Conservation (phyloP, 495 filamentous ascomycete genomes). For the Evernia prunastri region DNA sequence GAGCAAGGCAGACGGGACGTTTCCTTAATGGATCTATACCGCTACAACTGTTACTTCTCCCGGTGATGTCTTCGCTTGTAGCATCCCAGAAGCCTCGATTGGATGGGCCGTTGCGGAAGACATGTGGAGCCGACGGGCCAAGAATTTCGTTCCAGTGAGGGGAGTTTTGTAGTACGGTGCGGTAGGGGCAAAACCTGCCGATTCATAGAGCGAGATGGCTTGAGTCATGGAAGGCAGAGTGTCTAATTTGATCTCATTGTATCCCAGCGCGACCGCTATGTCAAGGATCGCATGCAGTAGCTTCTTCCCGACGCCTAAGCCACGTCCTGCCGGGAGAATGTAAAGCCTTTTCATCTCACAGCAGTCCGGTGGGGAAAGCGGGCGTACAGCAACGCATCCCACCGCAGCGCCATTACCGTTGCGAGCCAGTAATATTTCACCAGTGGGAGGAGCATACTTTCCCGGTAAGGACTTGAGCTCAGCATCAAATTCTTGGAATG, state of each 20-base stretch:
- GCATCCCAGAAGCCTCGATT: background rate
- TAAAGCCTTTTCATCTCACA: constrained; percentile 60
- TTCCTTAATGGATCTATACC: background rate
- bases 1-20: background rate
- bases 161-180: constrained; percentile 53
- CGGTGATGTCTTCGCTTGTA: background rate
- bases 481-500: constrained; percentile 49
- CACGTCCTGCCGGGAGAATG: constrained; percentile 40
- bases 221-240: constrained; percentile 49
- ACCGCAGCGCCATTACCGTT: constrained; percentile 29
- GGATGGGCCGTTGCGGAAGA: background rate
- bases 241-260: constrained; percentile 52
- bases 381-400: constrained; percentile 47
- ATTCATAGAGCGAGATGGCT: constrained; percentile 45
- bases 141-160: constrained; percentile 41
- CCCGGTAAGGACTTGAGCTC: constrained; percentile 51
- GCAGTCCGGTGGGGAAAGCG: constrained; percentile 25
- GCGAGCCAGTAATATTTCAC: constrained; percentile 44
- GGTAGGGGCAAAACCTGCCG: constrained; percentile 48
- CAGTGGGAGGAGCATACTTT: constrained; percentile 43
- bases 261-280: constrained; percentile 42
- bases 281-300: constrained; percentile 41
- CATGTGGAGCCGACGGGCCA: constrained; percentile 19
- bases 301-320: constrained; percentile 41
- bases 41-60: background rate